Conservation (phyloP, 2,329 filamentous ascomycete genomes). For the Colletotrichum navitas region DNA sequence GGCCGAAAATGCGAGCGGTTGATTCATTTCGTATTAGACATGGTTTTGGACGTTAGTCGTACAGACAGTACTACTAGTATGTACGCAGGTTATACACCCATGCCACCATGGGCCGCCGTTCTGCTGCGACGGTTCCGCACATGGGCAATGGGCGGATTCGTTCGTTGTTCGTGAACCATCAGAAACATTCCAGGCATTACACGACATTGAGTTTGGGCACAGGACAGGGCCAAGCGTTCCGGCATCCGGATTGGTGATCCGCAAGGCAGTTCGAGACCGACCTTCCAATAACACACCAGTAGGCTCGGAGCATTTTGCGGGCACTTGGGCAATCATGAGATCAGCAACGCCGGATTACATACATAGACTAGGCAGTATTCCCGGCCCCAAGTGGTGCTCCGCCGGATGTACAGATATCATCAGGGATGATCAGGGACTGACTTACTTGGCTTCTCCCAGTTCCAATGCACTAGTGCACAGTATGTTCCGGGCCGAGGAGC, state of each 20-base stretch:
- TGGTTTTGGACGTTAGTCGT: slow-evolving; percentile 6
- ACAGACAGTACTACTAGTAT: no score
- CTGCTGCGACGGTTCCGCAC: slow-evolving; percentile 4
- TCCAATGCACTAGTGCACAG: neutral
- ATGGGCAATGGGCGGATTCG: neutral
- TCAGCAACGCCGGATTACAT: neutral
- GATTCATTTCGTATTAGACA: neutral
- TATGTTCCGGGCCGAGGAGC: neutral
- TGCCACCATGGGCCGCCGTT: neutral
- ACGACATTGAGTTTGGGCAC: neutral
- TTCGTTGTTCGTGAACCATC: neutral
- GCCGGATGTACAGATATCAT: neutral
- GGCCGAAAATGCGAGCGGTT: no score
- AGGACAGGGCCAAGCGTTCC: neutral
- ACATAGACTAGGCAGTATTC: neutral
- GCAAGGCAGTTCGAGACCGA: slow-evolving; percentile 6
- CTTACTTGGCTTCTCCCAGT: neutral
- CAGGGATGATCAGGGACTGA: neutral
- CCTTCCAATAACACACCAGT: neutral
- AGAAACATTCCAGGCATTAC: slow-evolving; percentile 3
- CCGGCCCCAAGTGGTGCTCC: neutral
- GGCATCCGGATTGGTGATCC: neutral
- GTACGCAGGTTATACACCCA: no score
- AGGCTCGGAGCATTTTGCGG: slow-evolving; percentile 1
- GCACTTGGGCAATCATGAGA: neutral